Evolutionary conservation across 495 filamentous ascomycete species (phyloP), one percentile per base, ranked within the genome.

Genomic region (Neurospora sp.): DNA sequence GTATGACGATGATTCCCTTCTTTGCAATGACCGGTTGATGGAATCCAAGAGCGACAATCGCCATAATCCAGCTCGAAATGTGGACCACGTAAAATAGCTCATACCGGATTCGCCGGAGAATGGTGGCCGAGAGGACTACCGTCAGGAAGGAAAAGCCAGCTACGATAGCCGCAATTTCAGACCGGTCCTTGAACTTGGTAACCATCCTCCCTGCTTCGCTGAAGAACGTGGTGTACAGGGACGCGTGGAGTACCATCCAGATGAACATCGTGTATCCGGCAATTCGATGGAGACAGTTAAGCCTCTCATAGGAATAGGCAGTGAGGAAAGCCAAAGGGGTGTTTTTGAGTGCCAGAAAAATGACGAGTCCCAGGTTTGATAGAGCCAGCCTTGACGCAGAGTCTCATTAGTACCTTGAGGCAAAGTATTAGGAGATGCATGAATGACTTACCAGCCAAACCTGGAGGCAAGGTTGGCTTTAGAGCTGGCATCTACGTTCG

Each of bases 271-370:
- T 86, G 73, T 88, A 89, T 36, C 89, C 89, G 40, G 84, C 86
- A 62, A 85, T 83, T 71, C 86, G 86, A 77, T 91, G 89, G 24
- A 91, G 84, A 39, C 84, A 83, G 73, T 90, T 90, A 39, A 91
- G 83, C 24, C 86, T 80, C 72, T 91, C 89, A 76, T 91, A 90
- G 10, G 88, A 90, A 69, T 86, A 86, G 21, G 86, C 85, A 11
- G 86, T 87, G 34, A 91, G 74, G 39, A 86, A 82, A 38, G 88
- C 86, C 24, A 91, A 76, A 39, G 89, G 89, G 0, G 88, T 90
- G 75, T 90, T 89, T 72, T 88, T 89, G 72, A 91, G 80, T 4
- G 87, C 85, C 36, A 91, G 82, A 70, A 90, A 89, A 17, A 89
- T 84, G 36, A 89, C 81, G 36, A 91, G 80, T 70, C 80, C 83